Base-by-base conservation (phyloP, 495 filamentous ascomycete genomes). In the Rostrohypoxylon terebratum region DNA sequence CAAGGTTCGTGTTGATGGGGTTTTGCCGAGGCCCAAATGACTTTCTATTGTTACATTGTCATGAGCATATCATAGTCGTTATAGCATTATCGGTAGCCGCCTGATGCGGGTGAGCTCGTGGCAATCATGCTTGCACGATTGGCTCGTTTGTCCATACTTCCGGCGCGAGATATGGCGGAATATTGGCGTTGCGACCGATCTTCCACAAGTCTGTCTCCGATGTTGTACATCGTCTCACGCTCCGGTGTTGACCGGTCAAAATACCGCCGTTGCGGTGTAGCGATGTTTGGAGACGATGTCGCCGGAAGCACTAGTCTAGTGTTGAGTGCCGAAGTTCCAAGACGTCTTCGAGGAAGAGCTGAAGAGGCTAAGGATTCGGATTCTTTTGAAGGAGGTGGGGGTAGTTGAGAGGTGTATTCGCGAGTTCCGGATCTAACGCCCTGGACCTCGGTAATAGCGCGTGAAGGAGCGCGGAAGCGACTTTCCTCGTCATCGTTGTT, bases 381-480 rank as follows among this genome's bases (percentile, higher is more conserved):
- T 18, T 83, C 81, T 64, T 68, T 74, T 4, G 60, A 58, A 0
- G 71, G 71, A 33, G 80, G 72, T 11, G 81, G 51, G 16, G 73
- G 62, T 34, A 70, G 69, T n/a, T 80, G 78, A 4, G 73, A 50
- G 25, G 59, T 59, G 45, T 77, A 77, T 31, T 84, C 81, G n/a
- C 81, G 79, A 14, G 74, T 64, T 21, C 63, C 47, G 8, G 69
- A 59, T 44, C 81, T 76, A 50, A 71, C 64, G 44, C 76, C 79
- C 16, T 82, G 82, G n/a, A 88, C 78, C 58, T 90, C 88, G 10
- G 88, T 89, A n/a, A 79, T 76, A 0, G 88, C 88, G 11, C 88
- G 76, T 2, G 87, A 88, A 0, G 87, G 87, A 11, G 83, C 81
- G 4, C 87, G 83, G 75, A 84, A 86, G 42, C 84, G 78, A 4